A percentile compares a stretch with the other conserved stretches of the same genome.
These are phyloP conservation scores for Colletotrichum shisoi DNA, from an alignment of 2,329 filamentous ascomycete species.

Conservation along the genomic window DNA sequence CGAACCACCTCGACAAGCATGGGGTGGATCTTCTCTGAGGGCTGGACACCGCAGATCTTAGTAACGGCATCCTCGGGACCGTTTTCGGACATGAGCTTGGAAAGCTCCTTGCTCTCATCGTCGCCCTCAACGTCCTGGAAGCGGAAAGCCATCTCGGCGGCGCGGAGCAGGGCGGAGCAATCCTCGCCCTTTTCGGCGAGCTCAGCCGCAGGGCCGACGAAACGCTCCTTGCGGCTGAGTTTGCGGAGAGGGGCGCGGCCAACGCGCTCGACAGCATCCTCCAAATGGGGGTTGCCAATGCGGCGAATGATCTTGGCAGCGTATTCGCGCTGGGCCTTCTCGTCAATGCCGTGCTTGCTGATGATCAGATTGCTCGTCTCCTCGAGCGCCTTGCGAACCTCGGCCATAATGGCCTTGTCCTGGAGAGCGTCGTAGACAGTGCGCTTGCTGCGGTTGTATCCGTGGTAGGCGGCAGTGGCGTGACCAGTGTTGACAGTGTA, in stretches of 20 bases:
- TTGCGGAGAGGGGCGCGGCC: slow-evolving; percentile 94
- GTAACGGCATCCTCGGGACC: slow-evolving; percentile 76
- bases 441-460: slow-evolving; percentile 83
- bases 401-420: slow-evolving; percentile 78
- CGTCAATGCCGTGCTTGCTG: slow-evolving; percentile 81
- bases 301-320: slow-evolving; percentile 90
- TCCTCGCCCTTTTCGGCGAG: slow-evolving; percentile 81
- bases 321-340: slow-evolving; percentile 81
- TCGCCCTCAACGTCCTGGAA: slow-evolving; percentile 96
- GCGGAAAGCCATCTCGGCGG: slow-evolving; percentile 88
- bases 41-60: slow-evolving; percentile 82
- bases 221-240: slow-evolving; percentile 92
- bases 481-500: slow-evolving; percentile 99
- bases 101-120: slow-evolving; percentile 85
- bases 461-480: slow-evolving; percentile 94
- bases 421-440: slow-evolving; percentile 89
- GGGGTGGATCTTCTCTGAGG: slow-evolving; percentile 77
- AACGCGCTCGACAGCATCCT: slow-evolving; percentile 93
- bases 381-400: slow-evolving; percentile 79
- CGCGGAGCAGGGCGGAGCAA: slow-evolving; percentile 77
- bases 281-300: slow-evolving; percentile 91
- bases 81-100: slow-evolving; percentile 81
- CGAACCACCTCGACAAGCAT: slow-evolving; percentile 79
- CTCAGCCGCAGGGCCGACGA: slow-evolving; percentile 89
- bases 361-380: slow-evolving; percentile 90